Conservation (phyloP, 2,329 filamentous ascomycete genomes). For the Periconia macrospinosa region DNA sequence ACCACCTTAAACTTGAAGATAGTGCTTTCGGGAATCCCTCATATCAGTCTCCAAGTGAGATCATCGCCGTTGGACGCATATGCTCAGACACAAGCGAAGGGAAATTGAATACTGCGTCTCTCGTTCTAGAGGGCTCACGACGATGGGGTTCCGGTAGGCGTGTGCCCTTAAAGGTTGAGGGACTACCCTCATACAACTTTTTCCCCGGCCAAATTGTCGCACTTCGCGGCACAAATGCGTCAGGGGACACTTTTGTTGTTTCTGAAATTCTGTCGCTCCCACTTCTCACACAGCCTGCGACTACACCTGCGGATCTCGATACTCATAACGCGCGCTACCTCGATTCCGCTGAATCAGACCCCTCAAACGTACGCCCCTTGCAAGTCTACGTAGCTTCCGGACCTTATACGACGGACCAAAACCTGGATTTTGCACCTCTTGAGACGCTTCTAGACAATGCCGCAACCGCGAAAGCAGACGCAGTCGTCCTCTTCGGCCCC, state of each 20-base stretch:
- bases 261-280: conserved; percentile 76
- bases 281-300: conserved; percentile 73
- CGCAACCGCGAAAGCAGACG: conserved; percentile 73
- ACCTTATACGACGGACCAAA: conserved; percentile 90
- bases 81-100: conserved; percentile 86
- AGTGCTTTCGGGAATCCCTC: conserved; percentile 85
- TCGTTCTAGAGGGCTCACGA: conserved; percentile 86
- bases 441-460: conserved; percentile 79
- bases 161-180: conserved; percentile 76
- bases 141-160: conserved; percentile 80
- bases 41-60: conserved; percentile 78
- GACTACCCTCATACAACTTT: conserved; percentile 72
- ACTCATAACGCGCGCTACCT: conserved; percentile 69
- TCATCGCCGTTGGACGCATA: conserved; percentile 89
- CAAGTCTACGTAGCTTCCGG: conserved; percentile 79
- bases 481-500: conserved; percentile 78
- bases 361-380: conserved; percentile 62
- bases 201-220: conserved; percentile 96
- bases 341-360: conserved; percentile 60
- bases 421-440: conserved; percentile 86
- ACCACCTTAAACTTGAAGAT: conserved; percentile 75
- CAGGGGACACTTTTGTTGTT: conserved; percentile 80
- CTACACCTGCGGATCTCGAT: conserved; percentile 66
- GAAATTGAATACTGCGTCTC: conserved; percentile 79
- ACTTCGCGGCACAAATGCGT: conserved; percentile 81